These are phyloP conservation scores for Pyracantha coccinea DNA, from an alignment of 331 rosid genomes.

Conservation along the genomic window DNA sequence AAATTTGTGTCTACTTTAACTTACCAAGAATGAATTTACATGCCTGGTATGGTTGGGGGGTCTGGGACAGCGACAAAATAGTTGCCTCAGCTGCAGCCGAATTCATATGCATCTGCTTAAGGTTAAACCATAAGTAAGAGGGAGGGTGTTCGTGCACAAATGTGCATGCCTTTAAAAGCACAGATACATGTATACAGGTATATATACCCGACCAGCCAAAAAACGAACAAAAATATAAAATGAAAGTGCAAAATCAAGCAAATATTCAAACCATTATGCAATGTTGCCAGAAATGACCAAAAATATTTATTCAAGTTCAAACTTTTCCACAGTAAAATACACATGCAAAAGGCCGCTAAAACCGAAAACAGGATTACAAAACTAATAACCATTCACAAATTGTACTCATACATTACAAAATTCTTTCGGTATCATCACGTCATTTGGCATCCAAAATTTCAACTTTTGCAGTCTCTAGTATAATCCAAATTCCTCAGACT, in stretches of 20 bases:
- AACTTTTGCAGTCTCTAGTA: background rate
- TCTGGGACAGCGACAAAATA: constrained; percentile 54
- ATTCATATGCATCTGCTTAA: constrained; percentile 67
- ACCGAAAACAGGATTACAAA: background rate
- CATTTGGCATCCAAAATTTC: background rate
- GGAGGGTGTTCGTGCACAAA: background rate
- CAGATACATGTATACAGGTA: background rate
- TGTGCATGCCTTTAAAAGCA: background rate
- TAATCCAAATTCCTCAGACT: background rate
- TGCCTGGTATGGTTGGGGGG: constrained; percentile 82
- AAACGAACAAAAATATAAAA: background rate
- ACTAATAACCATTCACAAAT: background rate
- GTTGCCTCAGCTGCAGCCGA: constrained; percentile 77
- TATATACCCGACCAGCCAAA: background rate
- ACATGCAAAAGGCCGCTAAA: background rate
- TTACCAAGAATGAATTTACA: constrained; percentile 90
- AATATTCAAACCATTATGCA: background rate
- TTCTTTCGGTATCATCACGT: background rate
- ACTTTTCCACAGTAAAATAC: background rate
- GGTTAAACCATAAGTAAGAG: constrained; percentile 7
- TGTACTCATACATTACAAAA: background rate
- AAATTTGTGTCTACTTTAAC: constrained; percentile 13
- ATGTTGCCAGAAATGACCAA: background rate
- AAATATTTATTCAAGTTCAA: background rate
- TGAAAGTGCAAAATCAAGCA: background rate